Conservation (phyloP, 306 rosid genomes). For the Pyrus pyrifolia region DNA sequence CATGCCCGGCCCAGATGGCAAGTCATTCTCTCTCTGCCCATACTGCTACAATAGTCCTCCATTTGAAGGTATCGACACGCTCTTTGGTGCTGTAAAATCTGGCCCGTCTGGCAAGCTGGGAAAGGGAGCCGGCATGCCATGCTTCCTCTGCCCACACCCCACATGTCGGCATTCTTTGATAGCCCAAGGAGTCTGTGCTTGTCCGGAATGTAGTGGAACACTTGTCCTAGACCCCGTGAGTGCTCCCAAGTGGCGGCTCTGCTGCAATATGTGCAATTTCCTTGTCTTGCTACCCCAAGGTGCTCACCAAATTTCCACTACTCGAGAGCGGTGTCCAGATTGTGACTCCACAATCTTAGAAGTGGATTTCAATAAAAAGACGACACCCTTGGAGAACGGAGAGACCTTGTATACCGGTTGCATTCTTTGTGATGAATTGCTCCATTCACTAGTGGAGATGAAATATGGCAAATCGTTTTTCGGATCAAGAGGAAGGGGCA, state of each 20-base stretch:
- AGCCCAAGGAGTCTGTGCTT: slow-evolving; percentile 85
- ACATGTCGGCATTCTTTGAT: slow-evolving; percentile 79
- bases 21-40: slow-evolving; percentile 88
- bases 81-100: slow-evolving; percentile 47
- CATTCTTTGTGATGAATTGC: slow-evolving; percentile 85
- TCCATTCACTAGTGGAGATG: slow-evolving; percentile 89
- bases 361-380: slow-evolving; percentile 93
- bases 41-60: slow-evolving; percentile 97
- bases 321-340: slow-evolving; percentile 58
- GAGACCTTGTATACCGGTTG: slow-evolving; percentile 73
- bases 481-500: slow-evolving; percentile 63
- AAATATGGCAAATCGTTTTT: slow-evolving; percentile 68
- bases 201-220: slow-evolving; percentile 93
- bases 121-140: slow-evolving; percentile 95
- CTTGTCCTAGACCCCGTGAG: slow-evolving; percentile 84
- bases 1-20: slow-evolving; percentile 82
- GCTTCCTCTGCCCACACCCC: slow-evolving; percentile 90
- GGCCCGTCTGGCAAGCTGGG: slow-evolving; percentile 54
- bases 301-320: slow-evolving; percentile 84
- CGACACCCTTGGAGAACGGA: slow-evolving; percentile 84
- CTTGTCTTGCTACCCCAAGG: slow-evolving; percentile 87
- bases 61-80: slow-evolving; percentile 77
- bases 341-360: slow-evolving; percentile 77
- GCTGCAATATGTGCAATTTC: slow-evolving; percentile 86
- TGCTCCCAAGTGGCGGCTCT: slow-evolving; percentile 84